Evolutionary conservation across 2,329 filamentous ascomycete genomes (phyloP), one percentile per base, ranked within the genome.

Genomic region (Delphinella strobiligena): DNA sequence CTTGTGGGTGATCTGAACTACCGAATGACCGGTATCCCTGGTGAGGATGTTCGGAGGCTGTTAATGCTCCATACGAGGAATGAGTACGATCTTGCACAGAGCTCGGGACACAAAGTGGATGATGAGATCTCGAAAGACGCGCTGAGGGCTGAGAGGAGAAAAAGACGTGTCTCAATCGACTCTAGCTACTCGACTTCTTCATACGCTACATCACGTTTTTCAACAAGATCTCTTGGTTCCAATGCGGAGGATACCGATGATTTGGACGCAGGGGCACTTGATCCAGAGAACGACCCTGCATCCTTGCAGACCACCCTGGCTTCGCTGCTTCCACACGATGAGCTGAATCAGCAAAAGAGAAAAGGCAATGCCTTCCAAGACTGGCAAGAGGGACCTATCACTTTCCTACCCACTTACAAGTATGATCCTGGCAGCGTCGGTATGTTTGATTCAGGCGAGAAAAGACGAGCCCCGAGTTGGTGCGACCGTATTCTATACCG

Each of bases 1-100:
- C 96, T 89, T 86, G 84, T 94, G 53, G 91, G 91, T 5, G 91
- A 98, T 58, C 69, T 98, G 31, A 98, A 98, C 57, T 98, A 95
- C 55, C 77, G 91, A 22, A 70, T 98, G 1, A 85, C 93, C 37
- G 84, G 81, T 33, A 74, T 96, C 36, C 84, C 89, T 0, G 88
- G 87, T 1, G 82, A 91, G 29, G 91, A 98, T 56, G 91, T 98
- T 34, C 75, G 89, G 22, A 75, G 82, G 35, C 65, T 96, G 5
- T 68, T 98, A 29, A 82, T 80, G 53, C 69, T 95, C 4, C 89
- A 95, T 58, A 82, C 84, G 0, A 71, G 72, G 24, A 85, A 86
- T 43, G 80, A 88, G 60, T 87, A 88, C 56, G 78, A 78, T 50
- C 46, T 75, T 45, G 68, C 59, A 27, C 51, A 53, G 34, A 42